A percentile compares a stretch with the other conserved stretches of the same genome.
Evolutionary conservation across 805 yeast species (phyloP).

Genomic region (Wickerhamomyces alni): DNA sequence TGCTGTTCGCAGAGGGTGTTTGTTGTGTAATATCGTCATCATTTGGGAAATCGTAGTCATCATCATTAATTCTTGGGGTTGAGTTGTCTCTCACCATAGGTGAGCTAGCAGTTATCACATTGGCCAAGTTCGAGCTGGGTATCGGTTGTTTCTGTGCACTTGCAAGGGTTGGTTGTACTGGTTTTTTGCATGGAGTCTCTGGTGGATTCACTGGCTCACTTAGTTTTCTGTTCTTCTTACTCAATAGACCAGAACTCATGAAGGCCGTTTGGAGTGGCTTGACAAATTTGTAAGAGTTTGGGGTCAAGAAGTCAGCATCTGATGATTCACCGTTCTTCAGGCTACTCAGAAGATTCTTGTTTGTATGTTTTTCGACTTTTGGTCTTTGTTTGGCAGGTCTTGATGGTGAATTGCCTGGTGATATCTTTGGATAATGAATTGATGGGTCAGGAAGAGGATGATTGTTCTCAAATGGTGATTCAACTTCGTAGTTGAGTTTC

Average conservation of each 20-base stretch:
- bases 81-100: conserved; percentile 24
- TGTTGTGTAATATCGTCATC: conserved; percentile 5
- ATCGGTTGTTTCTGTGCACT: conserved; percentile 12
- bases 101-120: conserved; percentile 24
- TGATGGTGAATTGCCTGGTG: conserved; percentile 27
- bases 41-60: conserved; percentile 8
- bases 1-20: conserved; percentile 15
- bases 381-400: conserved; percentile 26
- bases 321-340: conserved; percentile 4
- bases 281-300: conserved; percentile 59
- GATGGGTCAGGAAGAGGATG: conserved; percentile 24
- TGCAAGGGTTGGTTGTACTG: conserved; percentile 19
- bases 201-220: conserved; percentile 38
- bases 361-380: conserved; percentile 9
- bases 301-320: conserved; percentile 34
- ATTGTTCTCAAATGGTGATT: conserved; percentile 19
- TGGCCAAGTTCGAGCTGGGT: conserved; percentile 23
- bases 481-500: conserved; percentile 12
- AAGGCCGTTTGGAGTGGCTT: conserved; percentile 86
- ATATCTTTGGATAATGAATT: conserved; percentile 12
- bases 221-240: conserved; percentile 47
- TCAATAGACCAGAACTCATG: conserved; percentile 63
- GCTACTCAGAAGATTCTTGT: conserved; percentile 8
- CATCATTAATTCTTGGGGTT: conserved; percentile 16
- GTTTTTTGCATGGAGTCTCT: conserved; percentile 58